Evolutionary conservation across 2,329 filamentous ascomycete species (phyloP).

Genomic region (Fusarium sp.): DNA sequence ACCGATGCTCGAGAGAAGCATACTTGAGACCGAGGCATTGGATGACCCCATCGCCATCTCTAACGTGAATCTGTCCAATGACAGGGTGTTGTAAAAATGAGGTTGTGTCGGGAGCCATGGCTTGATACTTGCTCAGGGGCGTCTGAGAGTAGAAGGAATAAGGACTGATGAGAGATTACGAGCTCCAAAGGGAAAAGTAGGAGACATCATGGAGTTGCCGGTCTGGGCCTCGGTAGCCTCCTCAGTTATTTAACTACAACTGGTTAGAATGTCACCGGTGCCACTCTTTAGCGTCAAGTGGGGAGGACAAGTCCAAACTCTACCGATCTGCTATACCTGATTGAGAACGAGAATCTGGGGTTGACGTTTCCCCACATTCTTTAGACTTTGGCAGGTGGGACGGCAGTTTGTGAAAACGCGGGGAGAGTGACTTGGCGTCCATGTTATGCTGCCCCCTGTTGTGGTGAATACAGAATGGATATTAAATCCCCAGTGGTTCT

Average conservation of each 20-base stretch:
- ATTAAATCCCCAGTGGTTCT: background rate
- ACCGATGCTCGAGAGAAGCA: background rate
- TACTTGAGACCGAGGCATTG: background rate
- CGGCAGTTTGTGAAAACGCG: background rate
- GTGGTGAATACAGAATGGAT: background rate
- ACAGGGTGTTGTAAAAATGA: background rate
- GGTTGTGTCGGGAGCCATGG: background rate
- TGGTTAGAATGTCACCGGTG: background rate
- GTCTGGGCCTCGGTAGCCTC: background rate
- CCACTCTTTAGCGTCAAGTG: background rate
- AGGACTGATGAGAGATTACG: background rate
- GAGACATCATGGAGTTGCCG: too few relatives aligned
- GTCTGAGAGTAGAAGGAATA: background rate
- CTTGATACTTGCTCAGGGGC: background rate
- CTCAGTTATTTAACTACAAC: background rate
- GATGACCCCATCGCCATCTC: background rate
- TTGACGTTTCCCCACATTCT: background rate
- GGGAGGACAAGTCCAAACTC: background rate
- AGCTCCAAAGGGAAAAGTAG: background rate
- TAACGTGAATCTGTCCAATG: background rate
- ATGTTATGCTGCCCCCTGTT: too few relatives aligned
- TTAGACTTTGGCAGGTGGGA: background rate
- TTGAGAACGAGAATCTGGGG: background rate
- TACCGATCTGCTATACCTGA: background rate
- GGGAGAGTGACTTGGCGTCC: background rate